Conservation (phyloP, 2,329 filamentous ascomycete genomes). For the Alternaria ethzedia region DNA sequence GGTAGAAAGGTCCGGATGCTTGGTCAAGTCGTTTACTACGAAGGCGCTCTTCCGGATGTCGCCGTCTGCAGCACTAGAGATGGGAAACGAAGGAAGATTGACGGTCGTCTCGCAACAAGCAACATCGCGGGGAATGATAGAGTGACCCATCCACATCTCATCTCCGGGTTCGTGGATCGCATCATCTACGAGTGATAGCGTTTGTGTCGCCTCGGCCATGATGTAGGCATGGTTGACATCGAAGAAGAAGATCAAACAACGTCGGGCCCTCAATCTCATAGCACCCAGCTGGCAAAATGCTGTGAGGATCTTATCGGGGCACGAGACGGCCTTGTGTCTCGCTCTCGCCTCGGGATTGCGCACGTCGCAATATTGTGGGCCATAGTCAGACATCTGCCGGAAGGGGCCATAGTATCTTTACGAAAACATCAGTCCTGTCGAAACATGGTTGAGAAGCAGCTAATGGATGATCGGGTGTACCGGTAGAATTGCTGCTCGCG, state of each 20-base stretch:
- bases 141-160: background rate
- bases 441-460: background rate
- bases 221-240: background rate
- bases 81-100: background rate
- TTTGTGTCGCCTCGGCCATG: background rate
- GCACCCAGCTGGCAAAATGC: background rate
- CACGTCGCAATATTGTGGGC: background rate
- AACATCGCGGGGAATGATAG: background rate
- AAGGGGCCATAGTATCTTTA: background rate
- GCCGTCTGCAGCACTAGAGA: background rate
- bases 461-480: background rate
- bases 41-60: background rate
- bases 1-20: background rate
- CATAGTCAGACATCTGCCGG: background rate
- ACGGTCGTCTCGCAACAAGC: background rate
- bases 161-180: background rate
- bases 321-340: background rate
- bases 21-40: background rate
- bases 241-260: background rate
- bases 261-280: background rate
- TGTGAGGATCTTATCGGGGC: background rate
- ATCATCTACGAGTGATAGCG: background rate
- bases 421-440: background rate
- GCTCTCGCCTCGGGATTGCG: background rate
- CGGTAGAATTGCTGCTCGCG: background rate